Evolutionary conservation across 1,284 basidiomycete species (phyloP), one percentile per base, ranked within the genome.

Genomic region (Porphyrellus sp.): DNA sequence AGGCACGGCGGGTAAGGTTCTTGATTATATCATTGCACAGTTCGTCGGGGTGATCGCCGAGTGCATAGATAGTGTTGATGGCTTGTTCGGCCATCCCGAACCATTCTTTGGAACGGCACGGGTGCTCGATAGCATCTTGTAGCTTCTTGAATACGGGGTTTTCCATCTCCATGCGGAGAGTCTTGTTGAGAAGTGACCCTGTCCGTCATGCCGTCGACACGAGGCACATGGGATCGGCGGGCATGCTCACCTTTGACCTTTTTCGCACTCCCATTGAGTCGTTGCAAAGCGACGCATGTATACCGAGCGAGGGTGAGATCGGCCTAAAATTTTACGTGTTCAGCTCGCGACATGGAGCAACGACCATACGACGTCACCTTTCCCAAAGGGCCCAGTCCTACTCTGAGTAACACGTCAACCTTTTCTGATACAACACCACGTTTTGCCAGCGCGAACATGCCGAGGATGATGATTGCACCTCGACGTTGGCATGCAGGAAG

Each of bases 31-130:
- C 79, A 49, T 86, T 82, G 69, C 93, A 95, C 27, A 98, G 75
- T 1, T 80, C 71, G 66, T 98, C 96, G 0, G 96, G 97, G 63
- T 96, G 93, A 63, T 98, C 92, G 20, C 91, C 94, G 1, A 99
- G 81, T 0, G 90, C 84, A 64, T 98, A 99, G 51, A 98, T 89
- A 0, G 96, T 94, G 68, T 99, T 98, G 71, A 99, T 86, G 5
- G 89, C 92, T 70, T 99, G 93, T 68, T 99, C 96, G 0, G 97
- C 93, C 74, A 98, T 84, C 12, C 88, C 86, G 66, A 99, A 98
- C 93, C 94, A 97, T 54, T 95, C 92, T 60, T 86, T 90, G n/a
- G 86, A 88, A 33, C 83, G 78, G 49, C 85, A 89, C 0, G 91
- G 86, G 43, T 82, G 76, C 62, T 93, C 83, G 43, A 97, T 80